These are phyloP conservation scores for Aspergillus bridgeri DNA, from an alignment of 495 filamentous ascomycete genomes.

Conservation along the genomic window DNA sequence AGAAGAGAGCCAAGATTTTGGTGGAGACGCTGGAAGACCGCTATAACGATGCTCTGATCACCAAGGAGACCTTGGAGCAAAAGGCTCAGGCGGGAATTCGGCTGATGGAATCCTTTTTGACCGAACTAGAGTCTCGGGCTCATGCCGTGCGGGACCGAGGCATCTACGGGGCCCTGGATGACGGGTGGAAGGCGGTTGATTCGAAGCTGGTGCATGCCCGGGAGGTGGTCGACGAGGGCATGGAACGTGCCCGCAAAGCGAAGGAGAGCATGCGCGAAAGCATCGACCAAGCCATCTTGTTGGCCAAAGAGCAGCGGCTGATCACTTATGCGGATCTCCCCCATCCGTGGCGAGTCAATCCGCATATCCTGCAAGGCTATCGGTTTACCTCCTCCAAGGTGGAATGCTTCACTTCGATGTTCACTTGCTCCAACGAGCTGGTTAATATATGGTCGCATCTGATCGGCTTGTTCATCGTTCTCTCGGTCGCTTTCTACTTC, in stretches of 20 bases:
- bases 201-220: conserved; percentile 69
- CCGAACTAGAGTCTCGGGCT: conserved; percentile 80
- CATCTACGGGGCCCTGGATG: conserved; percentile 59
- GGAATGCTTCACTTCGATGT: conserved; percentile 79
- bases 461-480: conserved; percentile 79
- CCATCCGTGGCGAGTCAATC: conserved; percentile 90
- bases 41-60: conserved; percentile 84
- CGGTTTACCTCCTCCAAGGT: conserved; percentile 87
- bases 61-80: conserved; percentile 82
- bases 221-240: conserved; percentile 80
- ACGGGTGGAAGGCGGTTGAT: conserved; percentile 69
- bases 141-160: conserved; percentile 64
- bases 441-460: conserved; percentile 98
- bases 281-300: conserved; percentile 72
- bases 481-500: conserved; percentile 92
- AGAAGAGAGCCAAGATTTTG: conserved; percentile 77
- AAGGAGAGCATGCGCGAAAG: conserved; percentile 73
- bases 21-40: conserved; percentile 90
- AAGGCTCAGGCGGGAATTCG: conserved; percentile 86
- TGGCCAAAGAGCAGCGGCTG: conserved; percentile 76
- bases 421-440: conserved; percentile 83
- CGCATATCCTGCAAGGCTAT: conserved; percentile 86
- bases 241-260: conserved; percentile 73
- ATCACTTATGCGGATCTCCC: conserved; percentile 89
- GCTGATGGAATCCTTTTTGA: conserved; percentile 76